Conservation (phyloP, 305 asterid species). For the Solanum hybrid region DNA sequence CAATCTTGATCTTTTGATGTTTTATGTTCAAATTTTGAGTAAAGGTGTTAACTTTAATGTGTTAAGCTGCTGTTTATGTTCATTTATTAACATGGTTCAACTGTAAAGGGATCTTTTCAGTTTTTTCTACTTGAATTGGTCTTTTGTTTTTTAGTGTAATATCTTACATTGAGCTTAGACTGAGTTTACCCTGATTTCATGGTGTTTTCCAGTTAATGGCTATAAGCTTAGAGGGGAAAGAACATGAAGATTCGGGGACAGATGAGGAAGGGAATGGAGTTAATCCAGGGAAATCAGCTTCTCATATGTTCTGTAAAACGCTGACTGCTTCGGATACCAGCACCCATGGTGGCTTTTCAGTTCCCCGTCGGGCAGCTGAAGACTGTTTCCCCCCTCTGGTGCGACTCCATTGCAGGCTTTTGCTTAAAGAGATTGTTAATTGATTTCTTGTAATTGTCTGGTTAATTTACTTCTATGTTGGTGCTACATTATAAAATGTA, state of each 20-base stretch:
- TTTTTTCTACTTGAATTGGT: background rate
- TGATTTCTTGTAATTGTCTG: background rate
- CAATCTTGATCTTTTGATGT: background rate
- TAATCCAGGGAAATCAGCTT: conserved; percentile 50
- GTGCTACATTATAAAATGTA: conserved; percentile 10
- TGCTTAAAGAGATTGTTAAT: background rate
- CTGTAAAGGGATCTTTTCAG: background rate
- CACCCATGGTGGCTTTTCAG: conserved; percentile 98
- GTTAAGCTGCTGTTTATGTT: background rate
- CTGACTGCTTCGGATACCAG: conserved; percentile 99
- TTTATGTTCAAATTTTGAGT: background rate
- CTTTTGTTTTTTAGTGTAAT: background rate
- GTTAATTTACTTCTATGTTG: background rate
- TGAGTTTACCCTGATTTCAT: background rate
- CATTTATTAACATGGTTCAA: background rate
- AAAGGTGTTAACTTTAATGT: background rate
- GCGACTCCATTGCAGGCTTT: conserved; percentile 2
- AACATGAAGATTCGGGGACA: conserved; percentile 33
- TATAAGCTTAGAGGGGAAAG: conserved; percentile 45
- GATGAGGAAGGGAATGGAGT: conserved; percentile 50
- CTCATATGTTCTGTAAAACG: conserved; percentile 98
- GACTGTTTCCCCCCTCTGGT: conserved; percentile 99
- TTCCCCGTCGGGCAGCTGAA: conserved; percentile 99
- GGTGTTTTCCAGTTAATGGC: conserved; percentile 27
- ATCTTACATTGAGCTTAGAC: background rate